Evolutionary conservation across 2,329 filamentous ascomycete genomes (phyloP).

Genomic region (Byssochlamys sp.): DNA sequence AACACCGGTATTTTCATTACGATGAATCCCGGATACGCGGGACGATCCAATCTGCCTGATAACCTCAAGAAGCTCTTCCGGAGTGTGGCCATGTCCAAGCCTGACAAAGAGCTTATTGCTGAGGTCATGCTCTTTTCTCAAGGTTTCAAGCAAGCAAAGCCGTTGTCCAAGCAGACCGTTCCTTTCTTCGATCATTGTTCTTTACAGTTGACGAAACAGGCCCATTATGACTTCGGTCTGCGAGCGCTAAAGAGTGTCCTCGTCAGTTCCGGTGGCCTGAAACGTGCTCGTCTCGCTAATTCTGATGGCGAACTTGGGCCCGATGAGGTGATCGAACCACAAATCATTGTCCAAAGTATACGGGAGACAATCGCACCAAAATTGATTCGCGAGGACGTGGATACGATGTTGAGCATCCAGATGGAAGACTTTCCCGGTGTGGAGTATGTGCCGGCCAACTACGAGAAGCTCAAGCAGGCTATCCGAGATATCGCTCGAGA

Average conservation of each 20-base stretch:
- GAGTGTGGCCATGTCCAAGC: constrained; percentile 98
- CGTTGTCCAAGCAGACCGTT: constrained; percentile 86
- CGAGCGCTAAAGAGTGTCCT: constrained; percentile 97
- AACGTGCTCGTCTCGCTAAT: constrained; percentile 65
- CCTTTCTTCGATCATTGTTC: constrained; percentile 95
- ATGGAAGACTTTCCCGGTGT: constrained; percentile 81
- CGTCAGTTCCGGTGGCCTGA: constrained; percentile 91
- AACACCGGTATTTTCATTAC: constrained; percentile 99
- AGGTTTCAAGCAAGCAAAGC: constrained; percentile 92
- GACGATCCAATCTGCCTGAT: constrained; percentile 92
- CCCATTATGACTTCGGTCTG: constrained; percentile 96
- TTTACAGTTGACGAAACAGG: constrained; percentile 76
- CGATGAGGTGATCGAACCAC: constrained; percentile 74
- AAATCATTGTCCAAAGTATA: constrained; percentile 97
- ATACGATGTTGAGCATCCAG: constrained; percentile 78
- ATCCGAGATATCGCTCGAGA: constrained; percentile 75
- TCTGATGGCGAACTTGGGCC: constrained; percentile 49
- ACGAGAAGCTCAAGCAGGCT: constrained; percentile 67
- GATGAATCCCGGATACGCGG: constrained; percentile 98
- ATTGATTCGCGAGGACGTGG: constrained; percentile 82
- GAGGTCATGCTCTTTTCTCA: constrained; percentile 99
- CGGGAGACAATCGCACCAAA: constrained; percentile 97
- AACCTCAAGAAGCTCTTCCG: constrained; percentile 99
- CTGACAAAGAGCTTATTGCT: constrained; percentile 97
- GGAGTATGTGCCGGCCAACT: constrained; percentile 79